These are phyloP conservation scores for Aspergillus wentii DNA, from an alignment of 495 filamentous ascomycete genomes.

Conservation along the genomic window DNA sequence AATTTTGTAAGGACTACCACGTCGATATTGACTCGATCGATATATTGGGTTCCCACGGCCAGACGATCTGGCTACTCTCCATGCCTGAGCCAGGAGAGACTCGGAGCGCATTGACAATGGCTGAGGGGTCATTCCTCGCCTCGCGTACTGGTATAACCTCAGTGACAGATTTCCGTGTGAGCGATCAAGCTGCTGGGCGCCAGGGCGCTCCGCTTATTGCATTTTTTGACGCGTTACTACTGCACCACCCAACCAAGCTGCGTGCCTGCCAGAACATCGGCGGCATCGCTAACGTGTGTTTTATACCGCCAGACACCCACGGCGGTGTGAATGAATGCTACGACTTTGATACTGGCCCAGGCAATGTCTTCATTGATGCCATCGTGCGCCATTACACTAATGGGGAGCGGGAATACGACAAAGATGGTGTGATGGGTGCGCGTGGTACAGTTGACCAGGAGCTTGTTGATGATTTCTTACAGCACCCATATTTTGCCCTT, in stretches of 20 bases:
- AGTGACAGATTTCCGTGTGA: slow-evolving; percentile 41
- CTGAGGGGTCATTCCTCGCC: slow-evolving; percentile 38
- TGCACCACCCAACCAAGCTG: slow-evolving; percentile 52
- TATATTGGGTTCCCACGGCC: slow-evolving; percentile 52
- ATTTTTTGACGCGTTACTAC: slow-evolving; percentile 45
- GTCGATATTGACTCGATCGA: slow-evolving; percentile 46
- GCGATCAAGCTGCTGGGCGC: slow-evolving; percentile 40
- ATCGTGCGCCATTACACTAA: slow-evolving; percentile 32
- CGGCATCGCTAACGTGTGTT: slow-evolving; percentile 56
- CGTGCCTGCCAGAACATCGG: slow-evolving; percentile 57
- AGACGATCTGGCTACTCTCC: slow-evolving; percentile 54
- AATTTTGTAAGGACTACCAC: slow-evolving; percentile 39
- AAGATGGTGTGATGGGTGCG: slow-evolving; percentile 48
- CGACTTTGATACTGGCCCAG: slow-evolving; percentile 48
- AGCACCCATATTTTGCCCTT: slow-evolving; percentile 41
- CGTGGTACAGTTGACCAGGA: slow-evolving; percentile 46
- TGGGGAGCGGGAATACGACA: slow-evolving; percentile 28
- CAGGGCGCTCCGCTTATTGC: slow-evolving; percentile 43
- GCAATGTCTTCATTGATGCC: slow-evolving; percentile 38
- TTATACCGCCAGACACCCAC: slow-evolving; percentile 49
- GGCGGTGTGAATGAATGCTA: slow-evolving; percentile 42
- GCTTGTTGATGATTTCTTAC: slow-evolving; percentile 49
- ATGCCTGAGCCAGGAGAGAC: slow-evolving; percentile 48
- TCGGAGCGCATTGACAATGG: slow-evolving; percentile 43
- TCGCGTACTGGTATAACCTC: slow-evolving; percentile 40